phyloP scores from a whole-genome alignment of 1,284 basidiomycete species.

The Neolentinus lepideus region DNA sequence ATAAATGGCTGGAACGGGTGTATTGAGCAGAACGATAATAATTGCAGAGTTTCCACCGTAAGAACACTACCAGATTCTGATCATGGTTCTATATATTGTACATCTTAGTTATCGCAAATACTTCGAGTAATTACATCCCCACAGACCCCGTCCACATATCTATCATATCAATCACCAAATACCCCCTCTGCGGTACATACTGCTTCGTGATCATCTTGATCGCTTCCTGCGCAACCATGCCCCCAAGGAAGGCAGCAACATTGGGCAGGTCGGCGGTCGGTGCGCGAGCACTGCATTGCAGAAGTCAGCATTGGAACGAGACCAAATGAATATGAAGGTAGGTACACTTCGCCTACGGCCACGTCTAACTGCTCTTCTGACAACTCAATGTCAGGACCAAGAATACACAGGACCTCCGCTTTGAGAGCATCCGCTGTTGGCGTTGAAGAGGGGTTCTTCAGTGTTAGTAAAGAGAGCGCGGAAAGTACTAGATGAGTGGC shows the following conservation, averaged over 20 bases:
- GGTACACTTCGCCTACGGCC: constrained; percentile 77
- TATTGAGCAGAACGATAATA: no score
- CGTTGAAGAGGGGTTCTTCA: constrained; percentile 12
- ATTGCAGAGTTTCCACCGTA: no score
- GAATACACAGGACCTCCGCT: constrained; percentile 21
- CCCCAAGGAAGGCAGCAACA: constrained; percentile 90
- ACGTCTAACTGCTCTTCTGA: constrained; percentile 56
- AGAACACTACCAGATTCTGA: no score
- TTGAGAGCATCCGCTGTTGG: constrained; percentile 27
- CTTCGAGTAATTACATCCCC: no score
- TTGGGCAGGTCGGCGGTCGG: constrained; percentile 87
- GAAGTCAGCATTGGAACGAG: neutral
- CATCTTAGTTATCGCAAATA: no score
- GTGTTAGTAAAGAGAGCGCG: constrained; percentile 40
- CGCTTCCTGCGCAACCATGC: constrained; percentile 92
- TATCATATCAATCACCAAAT: constrained; percentile 84
- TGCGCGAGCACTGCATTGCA: constrained; percentile 57
- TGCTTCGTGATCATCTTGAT: constrained; percentile 98
- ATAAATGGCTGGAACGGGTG: no score
- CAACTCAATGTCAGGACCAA: constrained; percentile 34
- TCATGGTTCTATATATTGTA: no score
- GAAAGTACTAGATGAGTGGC: constrained; percentile 63
- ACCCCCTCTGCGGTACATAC: constrained; percentile 88
- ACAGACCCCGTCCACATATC: constrained; percentile 69
- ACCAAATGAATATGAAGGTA: constrained; percentile 9